A percentile compares a stretch with the other conserved stretches of the same genome.
phyloP scores from a whole-genome alignment of 1,139 yeast species.

The Taphrina populina region DNA sequence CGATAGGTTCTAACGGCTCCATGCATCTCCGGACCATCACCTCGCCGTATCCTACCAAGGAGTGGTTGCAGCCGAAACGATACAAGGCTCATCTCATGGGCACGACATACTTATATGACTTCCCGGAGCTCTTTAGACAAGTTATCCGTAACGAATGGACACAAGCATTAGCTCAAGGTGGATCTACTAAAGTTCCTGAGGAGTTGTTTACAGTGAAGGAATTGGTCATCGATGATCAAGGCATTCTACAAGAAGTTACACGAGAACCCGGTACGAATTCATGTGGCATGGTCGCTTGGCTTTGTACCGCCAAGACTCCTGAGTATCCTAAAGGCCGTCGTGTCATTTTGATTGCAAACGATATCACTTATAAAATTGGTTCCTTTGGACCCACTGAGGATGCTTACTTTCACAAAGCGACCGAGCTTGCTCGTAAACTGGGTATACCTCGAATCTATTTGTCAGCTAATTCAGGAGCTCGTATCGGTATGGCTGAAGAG shows the following conservation, averaged over 20 bases:
- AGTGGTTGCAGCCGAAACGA: constrained; percentile 96
- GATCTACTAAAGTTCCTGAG: constrained; percentile 58
- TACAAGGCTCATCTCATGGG: constrained; percentile 98
- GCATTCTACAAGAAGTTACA: constrained; percentile 80
- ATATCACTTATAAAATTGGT: constrained; percentile 95
- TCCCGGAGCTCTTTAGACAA: constrained; percentile 97
- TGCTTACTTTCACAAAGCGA: constrained; percentile 82
- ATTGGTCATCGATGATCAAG: constrained; percentile 67
- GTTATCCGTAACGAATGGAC: constrained; percentile 86
- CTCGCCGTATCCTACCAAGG: constrained; percentile 96
- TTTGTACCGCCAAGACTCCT: constrained; percentile 85
- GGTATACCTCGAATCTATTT: constrained; percentile 94
- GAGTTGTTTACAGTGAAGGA: constrained; percentile 77
- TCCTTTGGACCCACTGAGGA: constrained; percentile 99
- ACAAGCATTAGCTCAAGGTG: constrained; percentile 45
- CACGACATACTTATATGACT: constrained; percentile 94
- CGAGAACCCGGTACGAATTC: constrained; percentile 96
- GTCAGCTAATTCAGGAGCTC: constrained; percentile 98
- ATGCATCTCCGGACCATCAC: constrained; percentile 96
- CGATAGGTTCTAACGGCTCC: constrained; percentile 81
- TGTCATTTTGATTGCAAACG: constrained; percentile 88
- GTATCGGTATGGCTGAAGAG: constrained; percentile 97
- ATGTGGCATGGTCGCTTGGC: constrained; percentile 97
- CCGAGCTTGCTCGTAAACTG: constrained; percentile 81
- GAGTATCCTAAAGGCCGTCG: constrained; percentile 97